Evolutionary conservation across 371 early-diverging fungal genomes (phyloP), one percentile per base, ranked within the genome.

Genomic region (Capillidium rhysosporum): DNA sequence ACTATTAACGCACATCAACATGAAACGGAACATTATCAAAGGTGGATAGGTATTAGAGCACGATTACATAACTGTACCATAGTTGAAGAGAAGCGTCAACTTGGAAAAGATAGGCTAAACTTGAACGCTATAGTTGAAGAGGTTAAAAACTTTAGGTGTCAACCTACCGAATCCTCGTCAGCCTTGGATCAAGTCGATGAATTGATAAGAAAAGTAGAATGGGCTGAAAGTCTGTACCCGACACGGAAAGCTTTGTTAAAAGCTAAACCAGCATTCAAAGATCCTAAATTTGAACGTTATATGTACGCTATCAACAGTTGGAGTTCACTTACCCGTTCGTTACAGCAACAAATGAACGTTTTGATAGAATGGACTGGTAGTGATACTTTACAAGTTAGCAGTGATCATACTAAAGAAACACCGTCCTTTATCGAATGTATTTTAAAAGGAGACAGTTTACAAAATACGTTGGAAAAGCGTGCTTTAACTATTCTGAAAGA

Each of bases 321-420:
- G 84, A 66, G 77, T 44, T 77, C 81, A 24, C 70, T 84, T 23
- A 81, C 78, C 41, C 75, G 76, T 12, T 75, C 78, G 52, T 66
- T 87, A 52, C 71, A 77, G 16, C 76, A 81, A 57, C 81, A 84
- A 54, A 68, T 77, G 56, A 75, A 70, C 53, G 82, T 89, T 60
- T 63, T 89, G 39, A 70, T 75, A 49, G 72, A 80, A 54, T 89
- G 90, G 90, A 86, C 88, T 4, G 86, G 85, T 25, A 82, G 79
- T 49, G 73, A 76, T 68, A 73, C 1, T 72, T 70, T 23, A 61
- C 61, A 12, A 62, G 61, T 40, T 70, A 69, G 0, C 76, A 39
- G 16, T 39, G 39, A 16, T 12, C 12, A 39, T 12, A 76, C 45
- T 68, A 39, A 24, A 49, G 56, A 24, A 40, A 40, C n/a, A 44